These are phyloP conservation scores for Boletus mariae DNA, from an alignment of 1,284 basidiomycete species.

Conservation along the genomic window DNA sequence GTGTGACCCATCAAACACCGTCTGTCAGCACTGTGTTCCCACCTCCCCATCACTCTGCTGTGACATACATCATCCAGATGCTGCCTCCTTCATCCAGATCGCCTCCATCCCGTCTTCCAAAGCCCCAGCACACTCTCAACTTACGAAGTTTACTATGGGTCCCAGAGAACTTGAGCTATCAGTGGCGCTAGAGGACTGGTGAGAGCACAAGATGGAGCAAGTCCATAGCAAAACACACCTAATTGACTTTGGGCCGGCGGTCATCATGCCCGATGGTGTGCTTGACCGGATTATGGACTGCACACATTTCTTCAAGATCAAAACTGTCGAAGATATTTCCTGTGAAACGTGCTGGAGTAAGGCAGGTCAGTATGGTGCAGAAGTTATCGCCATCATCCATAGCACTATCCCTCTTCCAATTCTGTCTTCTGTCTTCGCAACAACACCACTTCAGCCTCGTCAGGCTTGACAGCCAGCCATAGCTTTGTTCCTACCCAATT, in stretches of 20 bases:
- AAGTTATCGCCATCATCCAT: neutral
- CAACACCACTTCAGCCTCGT: neutral
- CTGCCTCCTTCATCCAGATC: neutral
- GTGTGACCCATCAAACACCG: neutral
- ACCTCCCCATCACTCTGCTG: neutral
- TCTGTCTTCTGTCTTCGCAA: neutral
- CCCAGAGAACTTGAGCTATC: neutral
- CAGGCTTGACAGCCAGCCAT: no score
- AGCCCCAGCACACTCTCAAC: neutral
- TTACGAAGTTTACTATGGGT: neutral
- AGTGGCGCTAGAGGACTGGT: neutral
- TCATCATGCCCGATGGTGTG: neutral
- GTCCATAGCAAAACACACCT: neutral
- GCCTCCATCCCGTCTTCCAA: neutral
- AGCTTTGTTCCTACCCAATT: no score
- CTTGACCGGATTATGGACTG: neutral
- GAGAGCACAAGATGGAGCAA: neutral
- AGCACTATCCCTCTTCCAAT: neutral
- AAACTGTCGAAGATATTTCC: neutral
- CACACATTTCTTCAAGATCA: neutral
- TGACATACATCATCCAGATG: neutral
- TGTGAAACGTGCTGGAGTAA: neutral
- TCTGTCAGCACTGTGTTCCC: neutral
- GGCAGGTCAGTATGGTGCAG: neutral
- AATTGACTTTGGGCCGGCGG: neutral